Percentiles rank a stretch among this genome's conserved stretches.
Evolutionary conservation across 208 protist species (phyloP).

Genomic region (Acanthamoeba quina): DNA sequence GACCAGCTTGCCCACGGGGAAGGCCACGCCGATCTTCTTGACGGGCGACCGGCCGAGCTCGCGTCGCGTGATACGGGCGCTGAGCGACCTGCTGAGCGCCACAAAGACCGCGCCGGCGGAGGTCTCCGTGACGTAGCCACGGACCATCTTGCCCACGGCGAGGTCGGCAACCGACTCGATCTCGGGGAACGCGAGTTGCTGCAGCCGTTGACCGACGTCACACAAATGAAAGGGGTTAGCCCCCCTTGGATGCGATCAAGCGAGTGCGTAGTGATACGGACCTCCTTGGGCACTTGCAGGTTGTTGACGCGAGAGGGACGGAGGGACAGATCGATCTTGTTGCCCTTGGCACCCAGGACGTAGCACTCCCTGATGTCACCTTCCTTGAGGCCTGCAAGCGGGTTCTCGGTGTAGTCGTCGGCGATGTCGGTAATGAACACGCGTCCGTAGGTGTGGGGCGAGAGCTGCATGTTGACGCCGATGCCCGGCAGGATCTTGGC

Average conservation of each 20-base stretch:
- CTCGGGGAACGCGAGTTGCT: constrained; percentile 64
- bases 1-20: constrained; percentile 56
- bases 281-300: constrained; percentile 56
- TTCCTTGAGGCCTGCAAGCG: constrained; percentile 15
- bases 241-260: too few species aligned
- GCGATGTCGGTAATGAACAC: constrained; percentile 65
- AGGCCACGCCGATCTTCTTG: neutral
- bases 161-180: constrained; percentile 42
- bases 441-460: constrained; percentile 54
- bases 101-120: neutral
- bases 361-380: constrained; percentile 65
- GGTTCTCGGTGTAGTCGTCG: constrained; percentile 69
- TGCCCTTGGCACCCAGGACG: neutral
- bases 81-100: constrained; percentile 24
- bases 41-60: constrained; percentile 17
- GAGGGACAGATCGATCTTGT: constrained; percentile 68
- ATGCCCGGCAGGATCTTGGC: neutral
- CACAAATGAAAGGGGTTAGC: neutral
- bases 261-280: neutral
- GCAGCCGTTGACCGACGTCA: neutral
- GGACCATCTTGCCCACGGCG: constrained; percentile 26
- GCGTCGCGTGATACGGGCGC: neutral
- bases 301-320: constrained; percentile 66
- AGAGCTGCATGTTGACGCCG: constrained; percentile 62
- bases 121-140: constrained; percentile 31